These are phyloP conservation scores for Diospyros kaki DNA, from an alignment of 148 eudicot genomes.

Conservation along the genomic window DNA sequence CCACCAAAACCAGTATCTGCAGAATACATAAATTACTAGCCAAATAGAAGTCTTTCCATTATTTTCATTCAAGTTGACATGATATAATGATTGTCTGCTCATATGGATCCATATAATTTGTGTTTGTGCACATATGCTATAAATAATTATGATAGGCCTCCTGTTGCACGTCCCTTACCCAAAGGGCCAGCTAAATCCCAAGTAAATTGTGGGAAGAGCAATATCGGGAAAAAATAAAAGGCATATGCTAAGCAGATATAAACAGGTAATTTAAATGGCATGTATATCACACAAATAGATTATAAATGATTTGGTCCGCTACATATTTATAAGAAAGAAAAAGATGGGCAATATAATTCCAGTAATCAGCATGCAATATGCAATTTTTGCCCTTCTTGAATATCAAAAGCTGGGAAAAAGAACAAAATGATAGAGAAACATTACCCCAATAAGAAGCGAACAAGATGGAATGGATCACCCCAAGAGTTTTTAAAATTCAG, in stretches of 20 bases:
- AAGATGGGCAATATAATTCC: not conserved
- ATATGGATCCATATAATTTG: no score
- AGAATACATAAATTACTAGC: not conserved
- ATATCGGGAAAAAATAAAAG: no score
- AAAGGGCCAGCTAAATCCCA: no score
- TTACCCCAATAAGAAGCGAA: not conserved
- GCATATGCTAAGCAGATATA: not conserved
- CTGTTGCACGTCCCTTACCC: no score
- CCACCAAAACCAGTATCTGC: not conserved
- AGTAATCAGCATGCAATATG: not conserved
- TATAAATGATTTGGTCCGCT: not conserved
- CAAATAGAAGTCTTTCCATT: not conserved
- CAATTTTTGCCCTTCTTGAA: not conserved
- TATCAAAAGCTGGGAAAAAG: no score
- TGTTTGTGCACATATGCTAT: no score
- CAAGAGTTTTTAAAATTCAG: not conserved
- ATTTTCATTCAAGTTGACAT: no score
- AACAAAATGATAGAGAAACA: not conserved
- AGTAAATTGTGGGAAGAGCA: no score
- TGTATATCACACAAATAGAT: not conserved
- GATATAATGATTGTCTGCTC: no score
- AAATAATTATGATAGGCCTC: no score
- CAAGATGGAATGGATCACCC: not conserved
- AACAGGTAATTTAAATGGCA: not conserved
- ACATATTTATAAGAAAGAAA: not conserved